Evolutionary conservation across 1,284 basidiomycete species (phyloP), one percentile per base, ranked within the genome.

Genomic region (Leccinum pallidistipes): DNA sequence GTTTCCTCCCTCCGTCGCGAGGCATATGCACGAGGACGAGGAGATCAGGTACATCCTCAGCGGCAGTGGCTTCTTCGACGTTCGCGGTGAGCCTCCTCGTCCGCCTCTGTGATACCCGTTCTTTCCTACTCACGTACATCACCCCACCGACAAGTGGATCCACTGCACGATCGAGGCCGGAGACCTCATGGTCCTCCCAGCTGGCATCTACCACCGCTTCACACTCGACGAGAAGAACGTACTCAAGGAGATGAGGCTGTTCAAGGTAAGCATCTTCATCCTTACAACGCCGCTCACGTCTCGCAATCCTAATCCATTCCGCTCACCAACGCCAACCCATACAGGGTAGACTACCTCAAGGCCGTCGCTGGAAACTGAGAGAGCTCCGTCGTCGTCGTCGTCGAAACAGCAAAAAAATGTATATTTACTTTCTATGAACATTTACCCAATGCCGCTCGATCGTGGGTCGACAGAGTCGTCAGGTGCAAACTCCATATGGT

Each of bases 1-100:
- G 87, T 45, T 56, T 5, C 32, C 49, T 0, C 18, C 5, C 38
- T 14, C 16, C 7, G 24, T 4, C 24, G 24, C 24, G 24, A 29
- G 90, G 70, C 92, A 95, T 69, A 82, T 95, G 78, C 93, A 95
- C 68, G 92, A 95, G 74, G 94, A 95, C 68, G 93, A 95, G 74
- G 34, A 95, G 77, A 95, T 95, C 67, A 82, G 94, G 14, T 97
- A 91, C 72, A 87, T 95, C 65, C 80, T 92, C 47, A 81, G 82
- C 1, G 94, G 94, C 7, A 86, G 85, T 50, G 93, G 93, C 0
- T 97, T 86, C 79, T 96, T 95, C 69, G 93, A 95, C 65, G 83
- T 94, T 34, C 83, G 91, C 63, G 88, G 90, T 89, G 63, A 64
- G 83, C 14, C 27, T 45, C 38, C 43, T 43, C 5, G 2, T 40